phyloP scores from a whole-genome alignment of 2,329 filamentous ascomycete genomes.

The Plenodomus biglobosus region DNA sequence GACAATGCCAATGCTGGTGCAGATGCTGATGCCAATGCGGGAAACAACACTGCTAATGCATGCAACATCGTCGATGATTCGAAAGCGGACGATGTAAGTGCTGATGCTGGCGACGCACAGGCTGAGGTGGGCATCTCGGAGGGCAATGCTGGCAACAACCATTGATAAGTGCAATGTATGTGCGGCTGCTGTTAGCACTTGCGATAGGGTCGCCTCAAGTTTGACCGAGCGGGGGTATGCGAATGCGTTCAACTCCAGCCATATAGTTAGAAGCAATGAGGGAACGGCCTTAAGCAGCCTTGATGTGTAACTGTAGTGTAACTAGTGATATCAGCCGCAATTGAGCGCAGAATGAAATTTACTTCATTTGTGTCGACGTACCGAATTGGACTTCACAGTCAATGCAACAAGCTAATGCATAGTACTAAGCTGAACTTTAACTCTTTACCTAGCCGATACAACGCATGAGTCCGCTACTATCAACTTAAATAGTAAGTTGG shows the following conservation, averaged over 20 bases:
- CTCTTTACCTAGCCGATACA: no score
- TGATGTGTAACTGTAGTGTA: no score
- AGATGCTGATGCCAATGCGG: background rate
- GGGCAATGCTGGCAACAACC: slow-evolving; percentile 52
- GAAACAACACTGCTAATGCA: background rate
- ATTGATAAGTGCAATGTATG: slow-evolving; percentile 44
- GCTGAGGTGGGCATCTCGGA: slow-evolving; percentile 1
- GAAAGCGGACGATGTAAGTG: background rate
- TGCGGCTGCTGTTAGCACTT: slow-evolving; percentile 22
- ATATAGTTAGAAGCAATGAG: no score
- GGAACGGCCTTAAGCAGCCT: no score
- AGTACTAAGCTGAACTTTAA: no score
- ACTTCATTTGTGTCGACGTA: no score
- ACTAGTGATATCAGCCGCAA: no score
- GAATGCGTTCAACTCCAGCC: slow-evolving; percentile 34
- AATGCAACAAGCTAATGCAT: no score
- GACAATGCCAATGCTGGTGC: slow-evolving; percentile 3
- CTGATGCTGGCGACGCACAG: slow-evolving; percentile 1
- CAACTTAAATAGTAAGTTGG: no score
- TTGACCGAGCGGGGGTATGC: slow-evolving; percentile 30
- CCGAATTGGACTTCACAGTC: no score
- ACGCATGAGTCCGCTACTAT: no score
- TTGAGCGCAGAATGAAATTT: no score
- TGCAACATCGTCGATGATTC: slow-evolving; percentile 2
- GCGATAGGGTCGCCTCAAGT: slow-evolving; percentile 25